Percentiles rank a stretch among this genome's conserved stretches.
Conservation (phyloP, 139 green algal species). For the Zygnema cylindricum region DNA sequence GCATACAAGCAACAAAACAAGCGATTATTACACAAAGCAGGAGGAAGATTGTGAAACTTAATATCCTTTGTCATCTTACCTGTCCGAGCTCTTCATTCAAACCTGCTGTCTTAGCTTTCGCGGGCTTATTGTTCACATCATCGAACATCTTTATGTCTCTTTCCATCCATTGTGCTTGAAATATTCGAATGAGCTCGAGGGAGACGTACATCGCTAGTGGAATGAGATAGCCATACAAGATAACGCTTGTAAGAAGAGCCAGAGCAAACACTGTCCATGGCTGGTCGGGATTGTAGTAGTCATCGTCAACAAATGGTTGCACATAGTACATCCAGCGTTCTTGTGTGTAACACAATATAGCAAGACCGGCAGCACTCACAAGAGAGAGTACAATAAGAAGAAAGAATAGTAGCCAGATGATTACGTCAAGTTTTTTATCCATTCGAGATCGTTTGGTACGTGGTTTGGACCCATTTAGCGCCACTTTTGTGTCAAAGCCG, state of each 20-base stretch:
- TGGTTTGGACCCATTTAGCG: constrained; percentile 76
- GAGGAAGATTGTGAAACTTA: neutral
- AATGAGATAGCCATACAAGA: constrained; percentile 91
- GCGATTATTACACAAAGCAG: neutral
- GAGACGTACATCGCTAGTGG: constrained; percentile 98
- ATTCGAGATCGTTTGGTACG: constrained; percentile 72
- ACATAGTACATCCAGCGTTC: neutral
- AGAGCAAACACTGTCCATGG: constrained; percentile 8
- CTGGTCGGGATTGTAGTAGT: neutral
- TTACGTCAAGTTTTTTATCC: constrained; percentile 55
- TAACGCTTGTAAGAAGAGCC: constrained; percentile 79
- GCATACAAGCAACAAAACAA: neutral
- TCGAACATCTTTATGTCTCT: constrained; percentile 66
- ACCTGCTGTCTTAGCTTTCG: constrained; percentile 81
- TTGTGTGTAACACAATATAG: neutral
- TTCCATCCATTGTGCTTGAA: constrained; percentile 68
- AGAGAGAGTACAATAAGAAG: constrained; percentile 13
- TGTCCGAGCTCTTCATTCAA: constrained; percentile 97
- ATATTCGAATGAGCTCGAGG: constrained; percentile 87
- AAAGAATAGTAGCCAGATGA: constrained; percentile 46
- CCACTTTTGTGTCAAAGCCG: constrained; percentile 81
- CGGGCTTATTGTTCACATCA: constrained; percentile 75
- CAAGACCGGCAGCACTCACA: neutral
- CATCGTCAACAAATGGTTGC: neutral
- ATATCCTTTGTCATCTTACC: constrained; percentile 65